Base-by-base conservation (phyloP, 2,329 filamentous ascomycete genomes). In the Plenodomus lindquistii region DNA sequence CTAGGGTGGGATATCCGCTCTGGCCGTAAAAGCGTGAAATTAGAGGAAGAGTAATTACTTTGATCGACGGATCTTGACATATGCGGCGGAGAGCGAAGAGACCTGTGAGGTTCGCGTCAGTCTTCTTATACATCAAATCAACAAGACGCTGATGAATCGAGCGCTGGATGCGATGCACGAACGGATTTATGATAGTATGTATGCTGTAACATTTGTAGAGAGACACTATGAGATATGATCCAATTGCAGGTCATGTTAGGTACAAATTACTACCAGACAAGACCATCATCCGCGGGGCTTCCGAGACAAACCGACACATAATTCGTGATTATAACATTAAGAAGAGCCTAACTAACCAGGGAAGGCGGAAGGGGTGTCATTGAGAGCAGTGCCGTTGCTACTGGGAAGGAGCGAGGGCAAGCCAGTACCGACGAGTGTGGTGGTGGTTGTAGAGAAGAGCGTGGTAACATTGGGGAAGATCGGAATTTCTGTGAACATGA, bases 31-130 rank as follows among this genome's bases (percentile, higher is more conserved):
- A 73, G 31, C 51, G 50, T 39, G 46, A 41, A 2, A 74, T 44
- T 16, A 73, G 65, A 7, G 70, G 65, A 15, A 74, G 62, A 39
- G 73, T 68, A 44, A 75, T 59, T 40, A 73, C 73, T 41, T 68
- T 67, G 55, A 74, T 63, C 35, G 63, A 60, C 18, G 64, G 59
- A 46, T 68, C 59, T 13, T 59, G 46, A 56, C 71, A 75, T 19
- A 77, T 62, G 17, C 57, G 44, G 22, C 57, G 58, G 29, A 62
- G 55, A n/a, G 57, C 40, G 13, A 64, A 65, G 38, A 60, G 58
- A 1, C 52, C 54, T 57, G 49, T 43, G 15, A 40, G 29, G 21
- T 43, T 41, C 7, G 19, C 37, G 34, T 18, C 18, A 15, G 41
- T 43, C 17, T 37, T 17, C 24, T 37, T 37, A 7, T 27, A 11